Base-by-base conservation (phyloP, 2,329 filamentous ascomycete genomes). In the Xenosphaeropsis pyriputrescens region DNA sequence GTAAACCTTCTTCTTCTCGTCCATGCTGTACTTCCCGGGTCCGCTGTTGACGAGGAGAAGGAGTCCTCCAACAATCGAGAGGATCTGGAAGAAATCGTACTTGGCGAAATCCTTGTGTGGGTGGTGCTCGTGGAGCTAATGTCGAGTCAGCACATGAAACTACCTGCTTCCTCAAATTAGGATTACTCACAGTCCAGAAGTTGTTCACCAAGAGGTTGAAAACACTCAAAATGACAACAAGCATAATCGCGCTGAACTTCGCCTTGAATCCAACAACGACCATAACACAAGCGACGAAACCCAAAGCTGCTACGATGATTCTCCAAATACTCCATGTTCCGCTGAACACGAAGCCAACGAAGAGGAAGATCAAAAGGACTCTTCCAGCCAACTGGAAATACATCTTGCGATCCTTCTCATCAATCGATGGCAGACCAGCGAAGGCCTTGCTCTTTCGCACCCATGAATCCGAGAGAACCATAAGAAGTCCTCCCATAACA, bases 1-100 rank as follows among this genome's bases (percentile, higher is more conserved):
- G 68, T 98, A 98, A 50, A 98, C 91, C 75, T 98, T 98, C 79
- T 98, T 98, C 84, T 98, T 98, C 76, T 98, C 91, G 63, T 98
- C 91, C 61, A 96, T 89, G 60, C 84, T 93, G 70, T 96, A 83
- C 62, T 94, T 88, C 46, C 91, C 91, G 8, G 91, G 91, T 44
- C 91, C 91, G 75, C 91, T 95, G 75, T 98, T 98, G 65, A 96
- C 88, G 48, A 98, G 75, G 48, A 98, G 79, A 41, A 98, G 72
- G 41, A 98, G 83, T 60, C 91, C 91, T 47, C 91, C 91, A 48
- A 96, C 89, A 58, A 98, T 98, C 37, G 91, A 98, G 39, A 98
- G 72, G 52, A 96, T 95, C 70, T 98, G 91, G 79, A 98, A 98
- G 72, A 98, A 98, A 61, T 98, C 91, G 74, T 98, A 98, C 68